phyloP scores from a whole-genome alignment of 2,329 filamentous ascomycete species.

The Nigrospora oryzae region DNA sequence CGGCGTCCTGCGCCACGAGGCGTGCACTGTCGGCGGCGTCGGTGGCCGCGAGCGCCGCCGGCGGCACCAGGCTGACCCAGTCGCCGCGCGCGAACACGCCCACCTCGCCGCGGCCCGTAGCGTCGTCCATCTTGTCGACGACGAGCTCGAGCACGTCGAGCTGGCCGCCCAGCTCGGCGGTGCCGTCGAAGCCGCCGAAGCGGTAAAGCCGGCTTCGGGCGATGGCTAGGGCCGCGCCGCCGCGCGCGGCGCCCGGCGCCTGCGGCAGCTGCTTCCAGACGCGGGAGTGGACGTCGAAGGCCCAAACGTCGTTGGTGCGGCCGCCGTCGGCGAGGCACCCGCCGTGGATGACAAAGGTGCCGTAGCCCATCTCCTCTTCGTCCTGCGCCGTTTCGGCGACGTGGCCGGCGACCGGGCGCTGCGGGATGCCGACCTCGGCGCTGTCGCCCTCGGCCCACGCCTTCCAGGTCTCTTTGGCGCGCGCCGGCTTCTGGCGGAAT shows the following conservation, averaged over 20 bases:
- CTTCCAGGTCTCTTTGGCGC: slow-evolving; percentile 37
- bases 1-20: slow-evolving; percentile 12
- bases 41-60: slow-evolving; percentile 15
- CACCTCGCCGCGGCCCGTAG: slow-evolving; percentile 35
- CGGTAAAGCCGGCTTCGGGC: slow-evolving; percentile 60
- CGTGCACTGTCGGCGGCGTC: slow-evolving; percentile 12
- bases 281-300: slow-evolving; percentile 56
- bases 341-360: slow-evolving; percentile 68
- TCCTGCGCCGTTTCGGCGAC: slow-evolving; percentile 50
- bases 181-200: slow-evolving; percentile 74
- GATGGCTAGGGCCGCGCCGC: slow-evolving; percentile 60
- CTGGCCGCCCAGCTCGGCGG: slow-evolving; percentile 58
- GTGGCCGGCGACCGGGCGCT: slow-evolving; percentile 48
- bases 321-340: slow-evolving; percentile 59
- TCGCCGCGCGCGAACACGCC: slow-evolving; percentile 38
- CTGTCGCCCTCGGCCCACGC: slow-evolving; percentile 48
- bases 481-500: slow-evolving; percentile 24
- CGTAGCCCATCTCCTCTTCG: slow-evolving; percentile 52
- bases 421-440: slow-evolving; percentile 47
- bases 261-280: slow-evolving; percentile 61
- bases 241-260: slow-evolving; percentile 59
- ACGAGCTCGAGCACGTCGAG: slow-evolving; percentile 58
- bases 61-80: slow-evolving; percentile 45
- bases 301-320: slow-evolving; percentile 64
- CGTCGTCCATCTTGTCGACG: slow-evolving; percentile 47